phyloP scores from a whole-genome alignment of 306 rosid genomes.

The Astragalus membranaceus region DNA sequence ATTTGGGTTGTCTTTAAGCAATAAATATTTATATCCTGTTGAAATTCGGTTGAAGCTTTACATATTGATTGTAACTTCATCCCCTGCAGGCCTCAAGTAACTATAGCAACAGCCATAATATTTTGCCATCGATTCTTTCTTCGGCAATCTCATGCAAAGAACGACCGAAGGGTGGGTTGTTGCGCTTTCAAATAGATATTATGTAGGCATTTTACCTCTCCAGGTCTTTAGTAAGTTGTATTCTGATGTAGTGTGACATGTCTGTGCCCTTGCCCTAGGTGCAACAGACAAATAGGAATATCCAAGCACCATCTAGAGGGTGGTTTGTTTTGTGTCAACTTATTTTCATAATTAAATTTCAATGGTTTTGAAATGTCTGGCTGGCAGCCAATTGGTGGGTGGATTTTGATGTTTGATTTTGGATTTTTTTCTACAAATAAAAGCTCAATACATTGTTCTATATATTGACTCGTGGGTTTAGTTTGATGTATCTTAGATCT shows the following conservation, averaged over 20 bases:
- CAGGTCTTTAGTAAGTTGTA: neutral
- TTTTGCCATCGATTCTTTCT: conserved; percentile 54
- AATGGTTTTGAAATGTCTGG: neutral
- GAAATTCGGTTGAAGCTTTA: conserved; percentile 9
- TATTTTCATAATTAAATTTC: conserved; percentile 7
- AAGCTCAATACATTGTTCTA: neutral
- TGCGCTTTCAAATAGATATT: conserved; percentile 22
- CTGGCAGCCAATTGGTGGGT: neutral
- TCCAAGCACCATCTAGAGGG: neutral
- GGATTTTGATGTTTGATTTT: conserved; percentile 3
- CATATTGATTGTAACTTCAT: conserved; percentile 22
- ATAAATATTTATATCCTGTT: conserved; percentile 11
- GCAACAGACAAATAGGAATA: neutral
- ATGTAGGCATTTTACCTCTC: conserved; percentile 30
- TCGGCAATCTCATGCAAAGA: conserved; percentile 48
- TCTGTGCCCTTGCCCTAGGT: neutral
- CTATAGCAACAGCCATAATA: conserved; percentile 48
- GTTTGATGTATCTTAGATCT: neutral
- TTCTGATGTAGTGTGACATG: neutral
- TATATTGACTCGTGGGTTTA: neutral
- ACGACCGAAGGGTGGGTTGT: conserved; percentile 46
- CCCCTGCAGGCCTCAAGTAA: conserved; percentile 48
- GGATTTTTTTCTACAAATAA: neutral
- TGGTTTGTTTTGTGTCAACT: neutral
- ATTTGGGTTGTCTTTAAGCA: neutral